Evolutionary conservation across 768 basidiomycete species (phyloP).

Genomic region (Podaxis sp.): DNA sequence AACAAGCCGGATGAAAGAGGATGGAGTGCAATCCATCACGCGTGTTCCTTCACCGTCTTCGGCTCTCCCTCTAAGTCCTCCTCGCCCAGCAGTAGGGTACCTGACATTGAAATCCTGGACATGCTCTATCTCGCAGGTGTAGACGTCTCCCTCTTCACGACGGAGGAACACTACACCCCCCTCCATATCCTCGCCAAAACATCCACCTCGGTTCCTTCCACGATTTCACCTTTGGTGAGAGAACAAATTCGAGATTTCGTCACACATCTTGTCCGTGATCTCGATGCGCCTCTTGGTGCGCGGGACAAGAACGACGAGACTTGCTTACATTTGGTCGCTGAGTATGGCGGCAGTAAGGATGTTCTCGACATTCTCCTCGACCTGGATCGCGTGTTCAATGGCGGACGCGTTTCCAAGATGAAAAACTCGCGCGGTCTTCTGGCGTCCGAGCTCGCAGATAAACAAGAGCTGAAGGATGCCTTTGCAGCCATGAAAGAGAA

Average conservation of each 20-base stretch:
- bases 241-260: constrained; percentile 39
- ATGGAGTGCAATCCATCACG: constrained; percentile 72
- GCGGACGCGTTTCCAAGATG: constrained; percentile 53
- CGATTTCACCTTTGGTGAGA: constrained; percentile 7
- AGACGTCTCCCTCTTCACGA: constrained; percentile 70
- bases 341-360: constrained; percentile 66
- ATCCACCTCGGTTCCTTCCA: constrained; percentile 30
- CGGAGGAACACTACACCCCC: constrained; percentile 60
- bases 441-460: constrained; percentile 1
- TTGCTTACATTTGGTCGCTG: constrained; percentile 78
- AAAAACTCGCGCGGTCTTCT: constrained; percentile 52
- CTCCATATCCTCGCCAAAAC: constrained; percentile 63
- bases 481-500: constrained; percentile 11
- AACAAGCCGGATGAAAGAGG: constrained; percentile 68
- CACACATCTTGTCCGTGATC: constrained; percentile 66
- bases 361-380: constrained; percentile 64
- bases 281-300: constrained; percentile 68
- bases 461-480: constrained; percentile 2
- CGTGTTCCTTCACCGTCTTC: constrained; percentile 41
- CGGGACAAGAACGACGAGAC: constrained; percentile 70
- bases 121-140: constrained; percentile 76
- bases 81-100: constrained; percentile 37
- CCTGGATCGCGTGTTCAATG: constrained; percentile 45
- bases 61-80: constrained; percentile 6
- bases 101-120: constrained; percentile 64